Percentiles rank a stretch among this genome's conserved stretches.
These are phyloP conservation scores for Cochlearia excelsa DNA, from an alignment of 345 rosid genomes.

Conservation along the genomic window DNA sequence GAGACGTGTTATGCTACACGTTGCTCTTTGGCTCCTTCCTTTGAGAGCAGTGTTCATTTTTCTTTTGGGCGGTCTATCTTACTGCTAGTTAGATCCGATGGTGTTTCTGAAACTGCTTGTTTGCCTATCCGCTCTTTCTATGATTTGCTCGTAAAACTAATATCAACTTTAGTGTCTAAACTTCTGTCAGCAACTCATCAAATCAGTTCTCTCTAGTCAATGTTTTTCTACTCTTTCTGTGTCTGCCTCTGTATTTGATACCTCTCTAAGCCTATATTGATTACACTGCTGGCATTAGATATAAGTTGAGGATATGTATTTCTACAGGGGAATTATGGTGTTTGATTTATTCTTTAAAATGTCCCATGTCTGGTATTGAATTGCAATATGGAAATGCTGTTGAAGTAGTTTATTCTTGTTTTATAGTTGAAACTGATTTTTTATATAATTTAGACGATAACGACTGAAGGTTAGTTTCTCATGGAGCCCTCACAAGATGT, in stretches of 20 bases:
- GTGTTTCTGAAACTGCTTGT: neutral
- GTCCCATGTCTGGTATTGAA: neutral
- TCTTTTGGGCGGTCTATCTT: neutral
- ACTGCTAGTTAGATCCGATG: neutral
- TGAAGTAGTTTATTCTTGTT: slow-evolving; percentile 8
- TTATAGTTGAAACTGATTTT: slow-evolving; percentile 15
- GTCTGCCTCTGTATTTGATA: neutral
- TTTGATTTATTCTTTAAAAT: neutral
- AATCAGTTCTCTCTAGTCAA: neutral
- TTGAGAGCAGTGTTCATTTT: slow-evolving; percentile 2
- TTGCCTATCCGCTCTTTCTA: neutral
- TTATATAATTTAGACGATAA: neutral
- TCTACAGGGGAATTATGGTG: neutral
- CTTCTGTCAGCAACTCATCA: neutral
- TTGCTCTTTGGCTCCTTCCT: slow-evolving; percentile 4
- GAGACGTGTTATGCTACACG: neutral
- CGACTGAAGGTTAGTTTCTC: no score
- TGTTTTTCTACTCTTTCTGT: slow-evolving; percentile 3
- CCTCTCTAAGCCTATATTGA: no score
- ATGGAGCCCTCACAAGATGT: no score
- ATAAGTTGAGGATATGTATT: neutral
- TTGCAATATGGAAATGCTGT: slow-evolving; percentile 1
- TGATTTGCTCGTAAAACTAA: neutral
- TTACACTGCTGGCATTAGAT: no score
- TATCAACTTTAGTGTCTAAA: neutral